Evolutionary conservation across 306 rosid genomes (phyloP), one percentile per base, ranked within the genome.

Genomic region (Cyamopsis tetragonoloba): DNA sequence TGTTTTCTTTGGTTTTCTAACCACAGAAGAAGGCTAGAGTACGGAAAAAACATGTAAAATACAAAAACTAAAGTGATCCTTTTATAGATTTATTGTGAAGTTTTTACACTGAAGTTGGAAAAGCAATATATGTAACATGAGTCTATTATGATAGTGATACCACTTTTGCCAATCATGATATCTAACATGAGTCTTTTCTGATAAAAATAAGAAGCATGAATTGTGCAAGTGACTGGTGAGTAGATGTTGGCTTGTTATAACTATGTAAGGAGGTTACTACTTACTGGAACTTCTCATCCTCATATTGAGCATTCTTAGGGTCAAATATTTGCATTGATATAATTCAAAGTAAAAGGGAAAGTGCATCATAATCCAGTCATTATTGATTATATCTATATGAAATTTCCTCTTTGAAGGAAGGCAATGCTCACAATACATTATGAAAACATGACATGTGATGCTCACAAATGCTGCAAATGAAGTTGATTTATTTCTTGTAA

Each of bases 311-410:
- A 20, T 37, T 59, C 44, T 60, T 11, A 3, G 10, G 35, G 51
- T 61, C 17, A 32, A 39, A 38, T 14, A 61, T 23, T n/a, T 39
- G 68, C 37, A n/a, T 39, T 61, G 68, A 61, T 59, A 47, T 18
- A 37, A 37, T 61, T 7, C 37, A 7, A 20, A n/a, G 23, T 5
- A 39, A 38, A 59, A n/a, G 68, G 37, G 35, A 22, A 39, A 22
- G 39, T 13, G 66, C 22, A 38, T 61, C 51, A 61, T 61, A 61
- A 23, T 23, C 66, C 3, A 22, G 47, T 61, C 50, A 61, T 61
- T 61, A 23, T 38, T 24, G 28, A 19, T 34, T 34, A 19, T 59
- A 32, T 20, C 58, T 13, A 43, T 58, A 28, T 28, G 13, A 10
- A 42, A 15, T 9, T 63, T 44, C 42, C 28, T 43, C 13, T 18